phyloP scores from a whole-genome alignment of 73 alveolate genomes.

The Paramecium sonneborni region DNA sequence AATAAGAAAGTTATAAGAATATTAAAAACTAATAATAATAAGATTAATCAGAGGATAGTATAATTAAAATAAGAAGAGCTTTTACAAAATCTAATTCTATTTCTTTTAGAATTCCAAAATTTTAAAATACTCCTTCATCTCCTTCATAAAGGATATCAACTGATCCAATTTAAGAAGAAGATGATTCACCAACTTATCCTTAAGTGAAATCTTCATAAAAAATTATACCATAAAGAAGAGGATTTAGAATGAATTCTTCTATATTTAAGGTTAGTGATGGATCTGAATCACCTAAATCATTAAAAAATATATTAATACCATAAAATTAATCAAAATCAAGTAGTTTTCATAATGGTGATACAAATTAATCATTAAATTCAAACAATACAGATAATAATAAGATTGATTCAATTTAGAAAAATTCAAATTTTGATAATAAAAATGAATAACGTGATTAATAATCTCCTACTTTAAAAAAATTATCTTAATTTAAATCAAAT shows the following conservation, averaged over 20 bases:
- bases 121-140: background rate
- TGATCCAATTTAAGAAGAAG: constrained; percentile 34
- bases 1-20: background rate
- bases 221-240: background rate
- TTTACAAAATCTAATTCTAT: constrained; percentile 48
- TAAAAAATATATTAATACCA: background rate
- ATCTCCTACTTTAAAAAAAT: background rate
- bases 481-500: background rate
- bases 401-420: background rate
- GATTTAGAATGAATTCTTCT: constrained; percentile 25
- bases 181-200: background rate
- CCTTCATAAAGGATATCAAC: background rate
- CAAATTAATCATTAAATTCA: background rate
- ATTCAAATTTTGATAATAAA: background rate
- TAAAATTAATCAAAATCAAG: background rate
- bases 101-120: background rate
- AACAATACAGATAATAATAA: background rate
- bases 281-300: constrained; percentile 29
- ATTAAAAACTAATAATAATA: background rate
- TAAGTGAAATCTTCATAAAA: background rate
- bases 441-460: background rate
- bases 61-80: background rate
- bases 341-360: background rate
- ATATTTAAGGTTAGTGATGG: constrained; percentile 47
- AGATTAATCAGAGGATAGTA: background rate